phyloP scores from a whole-genome alignment of 495 filamentous ascomycete genomes.

The Hypoxylon lienhwacheense region DNA sequence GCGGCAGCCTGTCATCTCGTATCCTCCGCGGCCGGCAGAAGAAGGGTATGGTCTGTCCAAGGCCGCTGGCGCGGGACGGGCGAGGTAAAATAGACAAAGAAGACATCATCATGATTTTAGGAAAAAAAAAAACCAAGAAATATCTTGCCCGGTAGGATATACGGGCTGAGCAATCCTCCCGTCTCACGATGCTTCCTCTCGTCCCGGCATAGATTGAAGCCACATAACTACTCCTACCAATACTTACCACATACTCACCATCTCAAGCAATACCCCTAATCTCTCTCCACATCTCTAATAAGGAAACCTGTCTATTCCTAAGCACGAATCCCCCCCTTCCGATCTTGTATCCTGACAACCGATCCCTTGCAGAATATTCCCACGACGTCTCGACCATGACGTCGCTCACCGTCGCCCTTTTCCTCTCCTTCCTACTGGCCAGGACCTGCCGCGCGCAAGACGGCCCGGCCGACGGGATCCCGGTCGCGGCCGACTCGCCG shows the following conservation, averaged over 20 bases:
- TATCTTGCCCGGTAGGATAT: background rate
- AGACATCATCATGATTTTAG: background rate
- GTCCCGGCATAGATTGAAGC: background rate
- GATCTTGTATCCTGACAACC: too few species aligned
- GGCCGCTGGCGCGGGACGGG: too few species aligned
- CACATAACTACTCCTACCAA: too few species aligned
- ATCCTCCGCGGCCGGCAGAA: conserved; percentile 9
- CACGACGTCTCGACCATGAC: background rate
- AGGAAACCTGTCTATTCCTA: too few species aligned
- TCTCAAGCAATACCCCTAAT: too few species aligned
- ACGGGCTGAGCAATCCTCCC: too few species aligned
- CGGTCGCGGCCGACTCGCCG: conserved; percentile 20
- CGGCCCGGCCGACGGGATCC: background rate
- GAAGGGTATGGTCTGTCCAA: too few species aligned
- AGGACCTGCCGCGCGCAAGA: background rate
- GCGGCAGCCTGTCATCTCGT: conserved; percentile 17
- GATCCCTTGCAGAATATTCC: too few species aligned
- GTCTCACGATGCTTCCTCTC: background rate
- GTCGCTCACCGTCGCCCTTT: background rate
- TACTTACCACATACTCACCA: too few species aligned
- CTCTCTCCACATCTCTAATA: too few species aligned
- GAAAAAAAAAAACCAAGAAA: too few species aligned
- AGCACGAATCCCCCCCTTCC: too few species aligned
- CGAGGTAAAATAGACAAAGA: background rate
- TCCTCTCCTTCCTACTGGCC: background rate